These are phyloP conservation scores for Mucor irregularis DNA, from an alignment of 371 early-diverging fungal genomes.

Conservation along the genomic window DNA sequence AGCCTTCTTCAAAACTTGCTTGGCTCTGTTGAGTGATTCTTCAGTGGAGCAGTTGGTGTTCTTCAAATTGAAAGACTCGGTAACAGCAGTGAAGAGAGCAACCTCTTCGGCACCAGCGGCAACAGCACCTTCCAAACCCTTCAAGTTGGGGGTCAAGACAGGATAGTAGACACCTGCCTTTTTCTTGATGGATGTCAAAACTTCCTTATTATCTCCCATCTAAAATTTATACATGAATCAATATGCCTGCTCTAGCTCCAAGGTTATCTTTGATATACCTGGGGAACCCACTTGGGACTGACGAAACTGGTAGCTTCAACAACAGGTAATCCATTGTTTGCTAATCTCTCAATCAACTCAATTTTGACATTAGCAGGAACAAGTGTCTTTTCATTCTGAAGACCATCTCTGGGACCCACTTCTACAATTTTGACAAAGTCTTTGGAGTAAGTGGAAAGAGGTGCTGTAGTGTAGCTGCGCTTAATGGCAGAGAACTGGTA, in stretches of 20 bases:
- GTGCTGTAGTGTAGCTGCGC: slow-evolving; percentile 7
- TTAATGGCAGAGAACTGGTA: neutral
- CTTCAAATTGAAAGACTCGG: slow-evolving; percentile 84
- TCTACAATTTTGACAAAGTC: slow-evolving; percentile 81
- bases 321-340: slow-evolving; percentile 81
- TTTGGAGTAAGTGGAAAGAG: slow-evolving; percentile 1
- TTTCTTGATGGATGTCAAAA: slow-evolving; percentile 69
- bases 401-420: slow-evolving; percentile 95
- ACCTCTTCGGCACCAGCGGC: slow-evolving; percentile 83
- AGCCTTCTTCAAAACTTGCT: slow-evolving; percentile 70
- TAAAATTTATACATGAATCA: too few relatives aligned
- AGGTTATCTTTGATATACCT: slow-evolving; percentile 50
- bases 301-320: slow-evolving; percentile 96
- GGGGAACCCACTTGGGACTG: slow-evolving; percentile 98
- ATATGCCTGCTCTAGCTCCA: too few relatives aligned
- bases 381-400: slow-evolving; percentile 93
- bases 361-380: slow-evolving; percentile 84
- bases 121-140: slow-evolving; percentile 84
- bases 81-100: slow-evolving; percentile 92
- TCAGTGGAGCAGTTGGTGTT: slow-evolving; percentile 94
- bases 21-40: slow-evolving; percentile 79
- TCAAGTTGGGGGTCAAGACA: slow-evolving; percentile 90
- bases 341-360: slow-evolving; percentile 79
- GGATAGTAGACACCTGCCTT: slow-evolving; percentile 77
- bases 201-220: slow-evolving; percentile 87